Evolutionary conservation across 192 early-diverging fungal species (phyloP), one percentile per base, ranked within the genome.

Genomic region (Dimargaris xerosporica): DNA sequence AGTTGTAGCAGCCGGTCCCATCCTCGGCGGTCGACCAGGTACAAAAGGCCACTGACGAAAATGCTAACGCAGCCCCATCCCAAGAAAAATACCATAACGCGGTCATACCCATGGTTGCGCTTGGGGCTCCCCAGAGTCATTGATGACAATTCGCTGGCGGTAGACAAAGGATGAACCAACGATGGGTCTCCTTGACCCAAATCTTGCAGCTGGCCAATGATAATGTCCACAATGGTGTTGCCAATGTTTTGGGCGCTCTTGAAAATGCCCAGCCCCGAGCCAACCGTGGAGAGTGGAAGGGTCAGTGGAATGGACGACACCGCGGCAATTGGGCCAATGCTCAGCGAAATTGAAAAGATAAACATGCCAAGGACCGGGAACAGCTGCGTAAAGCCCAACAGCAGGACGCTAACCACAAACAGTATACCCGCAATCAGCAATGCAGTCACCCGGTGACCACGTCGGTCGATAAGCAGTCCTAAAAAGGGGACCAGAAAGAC

Each of bases 401-500:
- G 66, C 31, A 63, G 26, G 59, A 78, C 70, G 28, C 69, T 68
- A 19, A 70, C 9, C 3, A 69, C 71, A 46, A 78, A 75, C 28
- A 61, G 17, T n/a, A 53, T 53, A 5, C 69, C 63, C 3, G 73
- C 66, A 21, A 71, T 21, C 19, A 78, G 52, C 41, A 75, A 64
- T 65, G 71, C 69, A 19, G 70, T 69, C 0, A 80, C 79, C 44
- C 87, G 76, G 61, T 78, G 70, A 9, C 87, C 87, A 61, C 69
- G 74, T 55, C 74, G 67, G 69, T 90, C 85, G 46, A 90, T 74
- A 63, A 82, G 82, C 48, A 79, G 66, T 10, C 87, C 87, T 25
- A 90, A 66, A 64, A 86, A 80, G 3, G 87, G 87, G 59, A 84
- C 83, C 59, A 84, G 50, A 39, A 84, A 66, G 10, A 86, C 75